Conservation (phyloP, 2,329 filamentous ascomycete species). For the Penicillium aurantiogriseum region DNA sequence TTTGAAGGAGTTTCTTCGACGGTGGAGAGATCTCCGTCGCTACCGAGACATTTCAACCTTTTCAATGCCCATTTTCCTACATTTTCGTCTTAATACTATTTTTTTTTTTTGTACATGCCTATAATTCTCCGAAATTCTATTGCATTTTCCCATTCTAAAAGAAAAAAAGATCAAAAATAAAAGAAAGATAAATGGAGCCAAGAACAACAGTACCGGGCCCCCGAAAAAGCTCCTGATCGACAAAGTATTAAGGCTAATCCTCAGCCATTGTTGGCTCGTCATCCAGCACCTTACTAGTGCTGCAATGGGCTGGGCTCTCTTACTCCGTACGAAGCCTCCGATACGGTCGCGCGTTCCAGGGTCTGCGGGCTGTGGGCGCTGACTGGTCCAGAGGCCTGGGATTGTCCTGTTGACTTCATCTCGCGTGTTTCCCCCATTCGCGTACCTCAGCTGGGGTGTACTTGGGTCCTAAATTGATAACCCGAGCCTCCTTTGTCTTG, state of each 20-base stretch:
- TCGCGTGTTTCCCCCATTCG: conserved; percentile 14
- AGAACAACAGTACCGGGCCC: conserved; percentile 2
- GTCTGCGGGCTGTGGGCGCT: conserved; percentile 21
- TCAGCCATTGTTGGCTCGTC: conserved; percentile 19
- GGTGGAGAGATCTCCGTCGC: conserved; percentile 14
- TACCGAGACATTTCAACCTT: conserved; percentile 2
- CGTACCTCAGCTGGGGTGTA: conserved; percentile 14
- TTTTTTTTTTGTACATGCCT: too few species aligned
- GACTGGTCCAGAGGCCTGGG: conserved; percentile 29
- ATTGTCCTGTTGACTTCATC: conserved; percentile 28
- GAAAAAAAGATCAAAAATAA: background rate
- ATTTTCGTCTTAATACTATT: background rate
- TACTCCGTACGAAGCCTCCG: conserved; percentile 14
- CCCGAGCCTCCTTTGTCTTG: conserved; percentile 23
- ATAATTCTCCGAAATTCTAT: background rate
- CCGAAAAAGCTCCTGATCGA: conserved; percentile 20
- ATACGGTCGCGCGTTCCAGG: conserved; percentile 34
- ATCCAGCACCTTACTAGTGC: conserved; percentile 19
- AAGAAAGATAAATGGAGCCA: background rate
- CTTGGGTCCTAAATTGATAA: conserved; percentile 5
- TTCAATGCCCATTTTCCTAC: background rate
- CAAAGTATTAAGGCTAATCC: conserved; percentile 15
- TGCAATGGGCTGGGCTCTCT: conserved; percentile 15
- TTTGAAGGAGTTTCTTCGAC: conserved; percentile 19
- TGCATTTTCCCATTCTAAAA: background rate